A percentile compares a stretch with the other conserved stretches of the same genome.
These are phyloP conservation scores for Candida sp. DNA, from an alignment of 1,139 yeast genomes.

Conservation along the genomic window DNA sequence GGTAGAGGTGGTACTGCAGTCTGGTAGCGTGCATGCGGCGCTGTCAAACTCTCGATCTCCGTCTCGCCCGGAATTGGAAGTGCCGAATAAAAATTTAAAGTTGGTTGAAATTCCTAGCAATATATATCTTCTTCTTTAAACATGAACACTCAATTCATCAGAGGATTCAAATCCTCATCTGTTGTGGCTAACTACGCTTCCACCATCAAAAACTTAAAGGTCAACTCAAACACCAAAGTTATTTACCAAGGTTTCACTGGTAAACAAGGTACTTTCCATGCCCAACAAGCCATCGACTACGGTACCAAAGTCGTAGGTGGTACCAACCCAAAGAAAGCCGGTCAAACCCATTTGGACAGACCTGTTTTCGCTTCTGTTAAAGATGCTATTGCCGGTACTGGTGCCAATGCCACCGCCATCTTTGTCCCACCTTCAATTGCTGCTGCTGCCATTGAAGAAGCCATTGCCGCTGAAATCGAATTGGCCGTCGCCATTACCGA, in stretches of 20 bases:
- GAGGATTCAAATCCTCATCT: constrained; percentile 38
- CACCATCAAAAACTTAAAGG: constrained; percentile 85
- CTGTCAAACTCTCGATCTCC: too few relatives aligned
- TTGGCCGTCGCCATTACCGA: constrained; percentile 97
- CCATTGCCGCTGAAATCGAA: constrained; percentile 94
- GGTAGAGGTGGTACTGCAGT: too few relatives aligned
- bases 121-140: not conserved
- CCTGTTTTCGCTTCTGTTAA: constrained; percentile 89
- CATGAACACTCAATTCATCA: constrained; percentile 39
- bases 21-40: too few relatives aligned
- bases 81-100: not conserved
- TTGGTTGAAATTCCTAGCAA: not conserved
- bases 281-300: constrained; percentile 87
- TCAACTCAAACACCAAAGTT: constrained; percentile 87
- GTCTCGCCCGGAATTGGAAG: not conserved
- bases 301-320: constrained; percentile 98
- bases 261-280: constrained; percentile 97
- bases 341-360: constrained; percentile 76
- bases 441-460: constrained; percentile 93
- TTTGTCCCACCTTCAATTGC: constrained; percentile 99
- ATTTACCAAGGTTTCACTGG: constrained; percentile 99
- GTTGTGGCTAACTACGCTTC: constrained; percentile 43
- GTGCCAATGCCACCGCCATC: constrained; percentile 94
- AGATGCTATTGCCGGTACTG: constrained; percentile 87
- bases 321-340: constrained; percentile 98